Base-by-base conservation (phyloP, 2,329 filamentous ascomycete genomes). In the Colletotrichum sp. region DNA sequence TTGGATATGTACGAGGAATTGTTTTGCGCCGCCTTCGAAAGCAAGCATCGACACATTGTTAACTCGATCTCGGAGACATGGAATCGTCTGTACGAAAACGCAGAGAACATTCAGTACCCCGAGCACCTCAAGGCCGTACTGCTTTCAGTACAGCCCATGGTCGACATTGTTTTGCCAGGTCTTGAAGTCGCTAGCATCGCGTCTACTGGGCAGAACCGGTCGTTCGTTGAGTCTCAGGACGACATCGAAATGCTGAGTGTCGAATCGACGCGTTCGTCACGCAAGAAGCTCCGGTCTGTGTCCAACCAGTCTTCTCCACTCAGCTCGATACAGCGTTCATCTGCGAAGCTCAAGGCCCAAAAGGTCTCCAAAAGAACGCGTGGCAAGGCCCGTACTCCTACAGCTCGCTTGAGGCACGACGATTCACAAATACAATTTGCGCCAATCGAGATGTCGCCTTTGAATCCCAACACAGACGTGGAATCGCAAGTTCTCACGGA, bases 361-460 rank as follows among this genome's bases (percentile, higher is more conserved):
- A 72, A 69, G n/a, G 80, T 80, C 6, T 81, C 82, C 10, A 75
- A 55, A 62, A 76, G 34, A 21, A 70, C 68, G 18, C 77, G 75
- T 28, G 62, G 32, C 9, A 70, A 62, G 57, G 8, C 36, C 16
- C 71, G 65, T 30, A 57, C 76, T 62, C 69, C 39, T 15, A 91
- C 89, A 63, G 87, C 89, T 21, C 91, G 90, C 75, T 87, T 93
- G 32, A 91, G 94, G 39, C 95, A 98, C 79, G 92, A 98, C 77
- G 91, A 98, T 83, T 98, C 95, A 1, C 95, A 98, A 80, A 90
- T 98, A 30, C 90, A 95, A 59, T 97, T 97, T 80, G 91, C 93
- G 4, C 86, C 92, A 0, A 93, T 96, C 63, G 89, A 91, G 34
- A 91, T 92, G 15, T 91, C 93, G 0, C 87, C 89, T 0, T 85